Evolutionary conservation across 176 grass and related monocot genomes (phyloP), one percentile per base, ranked within the genome.

Genomic region (Aegilops speltoides): DNA sequence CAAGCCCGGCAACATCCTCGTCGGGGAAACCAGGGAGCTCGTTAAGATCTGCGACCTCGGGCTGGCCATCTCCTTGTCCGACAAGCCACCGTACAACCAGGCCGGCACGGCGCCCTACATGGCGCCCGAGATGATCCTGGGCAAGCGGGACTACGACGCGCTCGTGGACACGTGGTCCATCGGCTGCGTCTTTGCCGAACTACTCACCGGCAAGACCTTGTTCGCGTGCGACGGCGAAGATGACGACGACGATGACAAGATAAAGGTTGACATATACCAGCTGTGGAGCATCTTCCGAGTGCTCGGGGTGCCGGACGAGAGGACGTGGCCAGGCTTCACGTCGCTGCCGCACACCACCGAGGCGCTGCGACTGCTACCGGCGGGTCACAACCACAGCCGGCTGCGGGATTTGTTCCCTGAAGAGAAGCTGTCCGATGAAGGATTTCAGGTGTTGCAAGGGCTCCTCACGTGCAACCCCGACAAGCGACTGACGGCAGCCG

Each of bases 341-440:
- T 74, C 71, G n/a, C 3, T 74, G 20, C 71, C 71, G 12, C 23
- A 48, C 71, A 48, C 71, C 71, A 0, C 5, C 23, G 2, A 15
- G 40, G 40, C 23, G 6, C 70, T 1, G 23, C 40, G 1, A 5
- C 6, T 74, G 71, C 71, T 74, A 17, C 71, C 6, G 71, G 6
- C 1, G 6, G 40, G 6, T n/a, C 71, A 46, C 12, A 24, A 48
- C 12, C 3, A 76, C 14, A 76, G 1, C 73, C 48, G 14, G 73
- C 73, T 76, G 43, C 43, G 73, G 45, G 73, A 54, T 19, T 31
- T 76, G 16, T 76, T 76, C 73, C 73, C 73, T 54, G 26, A 77
- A 22, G 73, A 77, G 46, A 77, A 32, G 46, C 46, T 77, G 46
- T 32, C 46, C 0, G 16, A 54, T 16, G 25, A 77, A 52, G 73